Base-by-base conservation (phyloP, 345 rosid species). In the Aegle marmelos region DNA sequence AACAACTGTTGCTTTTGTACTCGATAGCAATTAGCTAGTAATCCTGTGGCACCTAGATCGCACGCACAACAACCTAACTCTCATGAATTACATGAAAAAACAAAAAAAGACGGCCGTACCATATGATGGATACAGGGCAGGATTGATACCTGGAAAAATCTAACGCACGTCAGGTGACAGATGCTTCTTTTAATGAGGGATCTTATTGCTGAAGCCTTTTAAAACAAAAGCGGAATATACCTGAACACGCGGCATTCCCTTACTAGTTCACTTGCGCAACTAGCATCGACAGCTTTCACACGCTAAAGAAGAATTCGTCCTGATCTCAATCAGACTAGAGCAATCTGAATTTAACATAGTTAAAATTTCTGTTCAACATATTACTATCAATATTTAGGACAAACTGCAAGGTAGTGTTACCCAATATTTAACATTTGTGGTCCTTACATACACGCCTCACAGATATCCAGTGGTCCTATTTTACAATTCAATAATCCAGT, bases 381-480 rank as follows among this genome's bases (percentile, higher is more conserved):
- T 33, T 33, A 70, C 22, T 24, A 27, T 66, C 77, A 53, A 63
- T 33, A 27, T 24, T 33, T 41, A 39, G n/a, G n/a, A n/a, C n/a
- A n/a, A n/a, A n/a, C n/a, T n/a, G n/a, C n/a, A n/a, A n/a, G n/a
- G n/a, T n/a, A n/a, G n/a, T n/a, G n/a, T n/a, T n/a, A n/a, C n/a
- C n/a, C 77, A 53, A 63, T 33, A 27, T 24, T 33, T 41, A 39
- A 31, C 56, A 48, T 10, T 48, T 37, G 30, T 73, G 78, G 81
- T 36, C 80, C 84, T 41, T 63, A 34, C 45, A 9, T 5, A 41
- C 37, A 2, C 37, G 27, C 37, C 11, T 31, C 17, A 34, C 8
- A 14, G 33, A 66, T 50, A 37, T 45, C 69, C 36, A 45, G 78
- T 77, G 78, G 81, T 73, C 78, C 84, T 60, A 59, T 53, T 60